A percentile compares a stretch with the other conserved stretches of the same genome.
Conservation (phyloP, 208 protist genomes). For the Trypanosoma platydactyli region DNA sequence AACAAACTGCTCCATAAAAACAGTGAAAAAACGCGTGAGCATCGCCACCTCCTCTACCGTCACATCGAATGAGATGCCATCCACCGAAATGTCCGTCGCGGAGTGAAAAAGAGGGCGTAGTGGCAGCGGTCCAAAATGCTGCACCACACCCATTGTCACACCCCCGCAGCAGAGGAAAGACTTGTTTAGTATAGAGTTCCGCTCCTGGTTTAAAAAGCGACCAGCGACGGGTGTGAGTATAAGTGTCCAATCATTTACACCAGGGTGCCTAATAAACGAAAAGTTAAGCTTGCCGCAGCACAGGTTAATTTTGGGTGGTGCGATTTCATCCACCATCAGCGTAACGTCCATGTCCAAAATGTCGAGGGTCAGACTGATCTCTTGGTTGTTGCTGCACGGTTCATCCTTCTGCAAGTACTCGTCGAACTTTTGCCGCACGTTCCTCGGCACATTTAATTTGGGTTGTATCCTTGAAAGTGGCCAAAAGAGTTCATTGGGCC, state of each 20-base stretch:
- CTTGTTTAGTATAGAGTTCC: neutral
- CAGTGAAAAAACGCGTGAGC: constrained; percentile 42
- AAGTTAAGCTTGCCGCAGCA: constrained; percentile 47
- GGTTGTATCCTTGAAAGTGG: constrained; percentile 77
- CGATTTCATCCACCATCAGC: constrained; percentile 1
- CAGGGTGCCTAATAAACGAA: constrained; percentile 68
- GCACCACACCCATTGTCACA: constrained; percentile 48
- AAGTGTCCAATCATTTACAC: constrained; percentile 55
- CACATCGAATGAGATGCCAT: constrained; percentile 56
- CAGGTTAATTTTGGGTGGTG: constrained; percentile 25
- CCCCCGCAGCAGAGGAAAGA: constrained; percentile 56
- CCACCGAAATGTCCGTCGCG: constrained; percentile 51
- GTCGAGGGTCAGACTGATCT: constrained; percentile 55
- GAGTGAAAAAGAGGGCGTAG: constrained; percentile 71
- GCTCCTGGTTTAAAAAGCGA: constrained; percentile 29
- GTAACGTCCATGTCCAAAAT: constrained; percentile 55
- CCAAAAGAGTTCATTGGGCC: constrained; percentile 85
- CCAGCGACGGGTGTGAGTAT: constrained; percentile 55
- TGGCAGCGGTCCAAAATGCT: constrained; percentile 81
- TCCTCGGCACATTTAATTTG: constrained; percentile 64
- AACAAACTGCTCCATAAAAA: constrained; percentile 48
- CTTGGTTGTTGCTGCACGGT: constrained; percentile 64
- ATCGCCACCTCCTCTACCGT: constrained; percentile 54
- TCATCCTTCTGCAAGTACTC: constrained; percentile 58
- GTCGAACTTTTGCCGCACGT: constrained; percentile 76